Evolutionary conservation across 306 rosid genomes (phyloP).

Genomic region (Prunus mume): DNA sequence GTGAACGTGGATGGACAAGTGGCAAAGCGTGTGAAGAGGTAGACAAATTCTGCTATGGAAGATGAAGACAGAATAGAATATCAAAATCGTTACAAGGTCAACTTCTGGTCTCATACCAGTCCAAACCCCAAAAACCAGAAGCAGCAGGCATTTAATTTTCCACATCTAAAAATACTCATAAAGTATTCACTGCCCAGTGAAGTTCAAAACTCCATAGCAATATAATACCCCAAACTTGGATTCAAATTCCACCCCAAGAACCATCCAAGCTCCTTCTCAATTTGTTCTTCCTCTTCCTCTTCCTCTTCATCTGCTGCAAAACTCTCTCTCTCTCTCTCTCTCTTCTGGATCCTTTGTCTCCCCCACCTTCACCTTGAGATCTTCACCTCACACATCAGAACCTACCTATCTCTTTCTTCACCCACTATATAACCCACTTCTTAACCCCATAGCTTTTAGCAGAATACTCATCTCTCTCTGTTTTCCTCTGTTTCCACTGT

Average conservation of each 20-base stretch:
- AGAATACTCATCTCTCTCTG: too few species aligned
- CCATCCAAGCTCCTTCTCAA: slow-evolving; percentile 26
- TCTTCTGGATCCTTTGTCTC: background rate
- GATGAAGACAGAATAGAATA: background rate
- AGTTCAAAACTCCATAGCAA: slow-evolving; percentile 24
- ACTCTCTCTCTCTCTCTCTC: background rate
- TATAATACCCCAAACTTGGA: slow-evolving; percentile 22
- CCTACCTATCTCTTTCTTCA: slow-evolving; percentile 19
- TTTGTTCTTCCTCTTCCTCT: background rate
- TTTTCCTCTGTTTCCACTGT: too few species aligned
- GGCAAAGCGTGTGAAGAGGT: background rate
- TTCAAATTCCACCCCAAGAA: slow-evolving; percentile 37
- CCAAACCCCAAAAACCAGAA: slow-evolving; percentile 21
- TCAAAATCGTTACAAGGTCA: slow-evolving; percentile 25
- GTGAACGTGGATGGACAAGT: background rate
- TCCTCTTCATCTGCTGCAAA: slow-evolving; percentile 7
- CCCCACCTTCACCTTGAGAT: slow-evolving; percentile 16
- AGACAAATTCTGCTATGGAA: background rate
- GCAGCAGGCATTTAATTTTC: slow-evolving; percentile 14
- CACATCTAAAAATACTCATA: slow-evolving; percentile 4
- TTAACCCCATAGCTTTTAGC: background rate
- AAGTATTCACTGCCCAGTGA: slow-evolving; percentile 1
- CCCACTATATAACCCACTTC: background rate
- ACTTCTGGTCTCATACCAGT: slow-evolving; percentile 37
- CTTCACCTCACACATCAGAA: slow-evolving; percentile 16